Base-by-base conservation (phyloP, 2,329 filamentous ascomycete species). In the Colletotrichum sp. region DNA sequence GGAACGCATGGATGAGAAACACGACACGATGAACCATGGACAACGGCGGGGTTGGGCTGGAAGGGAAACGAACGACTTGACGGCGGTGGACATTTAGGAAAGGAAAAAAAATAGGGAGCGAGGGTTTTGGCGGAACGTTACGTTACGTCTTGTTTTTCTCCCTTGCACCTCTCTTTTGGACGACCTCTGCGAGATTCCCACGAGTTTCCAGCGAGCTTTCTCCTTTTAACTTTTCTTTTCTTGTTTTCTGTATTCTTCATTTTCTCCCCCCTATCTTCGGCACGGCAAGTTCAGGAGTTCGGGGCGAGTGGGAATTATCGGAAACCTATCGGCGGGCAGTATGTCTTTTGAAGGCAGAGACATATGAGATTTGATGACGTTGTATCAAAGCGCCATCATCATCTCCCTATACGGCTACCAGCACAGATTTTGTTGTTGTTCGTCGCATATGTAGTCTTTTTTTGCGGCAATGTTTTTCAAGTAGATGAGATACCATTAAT, bases 371-470 rank as follows among this genome's bases (percentile, higher is more conserved):
- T 3, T 30, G 2, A 30, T 21, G n/a, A 4, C n/a, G 44, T 21
- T 8, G 44, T 21, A n/a, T 49, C n/a, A 49, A 0, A 6, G 0
- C 18, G 0, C 5, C 24, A 10, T 59, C 0, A 26, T 60, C 16
- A 16, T 62, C 4, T 60, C 28, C 0, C 15, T 28, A 4, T 24
- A 32, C 4, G 2, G 57, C 55, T 59, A 28, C 4, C 59, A 28
- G 60, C 60, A 64, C 60, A 64, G 60, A 64, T 64, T 64, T 34
- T 64, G 60, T 64, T 64, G 60, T 64, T 59, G 55, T 59, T 62
- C 10, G 28, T n/a, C 28, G 18, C 28, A n/a, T 62, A 16, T 30
- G 59, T 24, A 59, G 24, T 26, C 21, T 1, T 24, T 21, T 26
- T 62, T 28, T n/a, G 28, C 59, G 28, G 24, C 28, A 5, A 62